Evolutionary conservation across 805 yeast genomes (phyloP).

Genomic region (Candida lessepsii): DNA sequence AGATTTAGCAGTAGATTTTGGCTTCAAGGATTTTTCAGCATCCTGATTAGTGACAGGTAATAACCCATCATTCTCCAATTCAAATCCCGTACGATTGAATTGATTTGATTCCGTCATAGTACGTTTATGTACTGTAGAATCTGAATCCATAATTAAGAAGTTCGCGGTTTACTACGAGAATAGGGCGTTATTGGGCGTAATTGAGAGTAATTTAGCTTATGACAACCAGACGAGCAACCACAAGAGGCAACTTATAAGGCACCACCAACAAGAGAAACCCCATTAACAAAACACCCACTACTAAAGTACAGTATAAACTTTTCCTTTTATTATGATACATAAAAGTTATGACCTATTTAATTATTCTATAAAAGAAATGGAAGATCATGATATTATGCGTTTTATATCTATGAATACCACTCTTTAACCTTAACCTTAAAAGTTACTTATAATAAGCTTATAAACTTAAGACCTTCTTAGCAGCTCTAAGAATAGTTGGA

Average conservation of each 20-base stretch:
- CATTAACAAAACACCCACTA: too few species aligned
- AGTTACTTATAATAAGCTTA: too few species aligned
- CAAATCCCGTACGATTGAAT: conserved; percentile 7
- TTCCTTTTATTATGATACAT: conserved; percentile 1
- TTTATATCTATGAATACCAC: too few species aligned
- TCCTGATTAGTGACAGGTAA: conserved; percentile 9
- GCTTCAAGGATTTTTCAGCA: conserved; percentile 11
- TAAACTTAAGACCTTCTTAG: conserved; percentile 73
- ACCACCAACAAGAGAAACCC: too few species aligned
- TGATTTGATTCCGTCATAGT: conserved; percentile 15
- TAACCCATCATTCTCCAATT: conserved; percentile 7
- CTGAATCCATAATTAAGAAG: conserved; percentile 1
- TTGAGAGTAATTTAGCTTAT: too few species aligned
- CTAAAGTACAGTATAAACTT: too few species aligned
- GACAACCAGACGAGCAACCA: too few species aligned
- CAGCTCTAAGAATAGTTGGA: conserved; percentile 83
- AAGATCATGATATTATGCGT: neutral
- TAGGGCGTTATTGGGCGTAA: too few species aligned
- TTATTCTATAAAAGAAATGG: neutral
- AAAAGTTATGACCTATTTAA: conserved; percentile 5
- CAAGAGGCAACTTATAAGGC: too few species aligned
- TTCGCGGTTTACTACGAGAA: neutral
- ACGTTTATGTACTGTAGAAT: conserved; percentile 23
- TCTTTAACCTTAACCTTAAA: neutral
- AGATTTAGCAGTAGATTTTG: conserved; percentile 9